Evolutionary conservation across 2,329 filamentous ascomycete species (phyloP), one percentile per base, ranked within the genome.

Genomic region (Fusarium musae): DNA sequence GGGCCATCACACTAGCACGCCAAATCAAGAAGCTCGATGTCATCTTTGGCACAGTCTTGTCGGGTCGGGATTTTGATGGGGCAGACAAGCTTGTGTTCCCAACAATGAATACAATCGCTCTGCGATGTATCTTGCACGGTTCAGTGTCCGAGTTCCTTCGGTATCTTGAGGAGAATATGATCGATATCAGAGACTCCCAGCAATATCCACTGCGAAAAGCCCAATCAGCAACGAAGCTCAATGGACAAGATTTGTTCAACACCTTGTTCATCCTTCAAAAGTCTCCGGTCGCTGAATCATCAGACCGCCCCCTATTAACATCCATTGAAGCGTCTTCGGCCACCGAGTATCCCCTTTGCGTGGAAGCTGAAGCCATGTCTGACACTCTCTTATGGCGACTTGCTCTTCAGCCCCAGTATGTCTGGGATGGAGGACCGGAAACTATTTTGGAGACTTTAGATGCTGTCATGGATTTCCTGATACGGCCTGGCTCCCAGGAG

Each of bases 41-140:
- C 8, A 87, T 90, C 0, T 97, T 96, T 78, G 96, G 96, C 2
- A 89, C 93, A 1, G 92, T 98, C 2, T 85, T 97, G 17, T 95
- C 94, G 0, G 95, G 96, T 21, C 89, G 96, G n/a, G 93, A 96
- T 63, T 90, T 90, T 15, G 91, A 93, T 50, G 87, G 89, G 21
- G 88, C 90, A 0, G 88, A 93, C 47, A 81, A 88, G 32, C 82
- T 96, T 17, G 86, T 95, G 78, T 98, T 97, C 77, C 96, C 95
- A 0, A 94, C 93, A 0, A 97, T 98, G 93, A 98, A 97, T 78
- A 97, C 95, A 0, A 91, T 97, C 0, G 89, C 92, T 0, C 85
- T 97, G 12, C 88, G 95, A 16, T 88, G 88, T 3, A 86, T 95
- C 6, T 80, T 97, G 5, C 93, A 96, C 75, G 93, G 93, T 4